A percentile compares a stretch with the other conserved stretches of the same genome.
Conservation (phyloP, 225 moss, liverwort and hornwort species). For the Pseudoscleropodium purum region DNA sequence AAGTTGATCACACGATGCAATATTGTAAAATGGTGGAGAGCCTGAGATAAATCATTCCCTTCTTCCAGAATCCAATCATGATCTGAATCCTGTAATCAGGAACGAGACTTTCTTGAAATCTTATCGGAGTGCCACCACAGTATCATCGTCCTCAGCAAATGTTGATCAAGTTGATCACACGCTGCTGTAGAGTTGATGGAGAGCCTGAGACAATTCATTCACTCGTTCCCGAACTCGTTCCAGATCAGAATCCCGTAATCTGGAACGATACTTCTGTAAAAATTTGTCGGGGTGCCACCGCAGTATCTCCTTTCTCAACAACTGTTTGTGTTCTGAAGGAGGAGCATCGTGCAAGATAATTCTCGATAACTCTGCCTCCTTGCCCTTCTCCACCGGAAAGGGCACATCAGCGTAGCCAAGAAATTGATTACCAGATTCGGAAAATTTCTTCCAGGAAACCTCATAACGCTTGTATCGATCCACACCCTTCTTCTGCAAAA, state of each 20-base stretch:
- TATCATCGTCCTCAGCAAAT: slow-evolving; percentile 44
- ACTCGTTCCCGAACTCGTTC: slow-evolving; percentile 55
- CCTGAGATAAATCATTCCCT: slow-evolving; percentile 55
- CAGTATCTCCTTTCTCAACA: slow-evolving; percentile 66
- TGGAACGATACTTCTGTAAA: slow-evolving; percentile 56
- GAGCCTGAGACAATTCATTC: slow-evolving; percentile 72
- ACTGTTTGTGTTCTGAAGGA: slow-evolving; percentile 42
- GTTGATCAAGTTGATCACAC: slow-evolving; percentile 6
- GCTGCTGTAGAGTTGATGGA: slow-evolving; percentile 61
- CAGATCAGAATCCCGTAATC: slow-evolving; percentile 46
- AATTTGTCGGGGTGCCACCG: slow-evolving; percentile 89
- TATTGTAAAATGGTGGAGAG: neutral
- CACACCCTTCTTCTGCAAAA: slow-evolving; percentile 22
- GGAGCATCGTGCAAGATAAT: slow-evolving; percentile 45
- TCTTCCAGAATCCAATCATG: slow-evolving; percentile 35
- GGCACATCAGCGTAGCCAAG: slow-evolving; percentile 62
- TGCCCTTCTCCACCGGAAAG: slow-evolving; percentile 72
- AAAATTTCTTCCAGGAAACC: slow-evolving; percentile 47
- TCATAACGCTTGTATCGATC: slow-evolving; percentile 36
- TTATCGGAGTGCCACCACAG: slow-evolving; percentile 71
- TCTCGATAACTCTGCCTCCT: slow-evolving; percentile 40
- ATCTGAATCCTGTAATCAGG: slow-evolving; percentile 40
- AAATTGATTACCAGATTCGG: slow-evolving; percentile 48
- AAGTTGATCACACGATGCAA: too few relatives aligned
- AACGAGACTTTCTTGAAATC: slow-evolving; percentile 40